Conservation (phyloP, 169 alveolate genomes). For the Babesia ovis region DNA sequence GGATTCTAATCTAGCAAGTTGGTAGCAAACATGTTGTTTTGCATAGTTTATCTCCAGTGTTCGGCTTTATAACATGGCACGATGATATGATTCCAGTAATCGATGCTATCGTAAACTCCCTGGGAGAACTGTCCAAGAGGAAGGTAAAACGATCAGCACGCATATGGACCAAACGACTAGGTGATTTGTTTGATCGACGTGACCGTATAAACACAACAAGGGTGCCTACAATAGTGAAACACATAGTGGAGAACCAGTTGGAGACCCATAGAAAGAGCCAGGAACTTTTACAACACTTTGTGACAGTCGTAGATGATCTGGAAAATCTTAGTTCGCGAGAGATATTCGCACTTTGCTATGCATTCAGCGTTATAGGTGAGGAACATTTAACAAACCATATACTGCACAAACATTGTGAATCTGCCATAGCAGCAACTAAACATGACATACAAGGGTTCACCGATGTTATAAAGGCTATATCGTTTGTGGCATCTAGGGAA, state of each 20-base stretch:
- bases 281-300: constrained; percentile 3
- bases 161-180: constrained; percentile 38
- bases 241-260: constrained; percentile 40
- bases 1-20: too few relatives aligned
- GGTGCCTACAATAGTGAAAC: constrained; percentile 15
- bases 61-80: not conserved
- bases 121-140: constrained; percentile 53
- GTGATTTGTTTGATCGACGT: constrained; percentile 16
- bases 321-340: constrained; percentile 20
- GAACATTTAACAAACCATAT: constrained; percentile 11
- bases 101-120: constrained; percentile 37
- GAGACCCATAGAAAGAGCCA: constrained; percentile 12
- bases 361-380: constrained; percentile 29
- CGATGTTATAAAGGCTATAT: not conserved
- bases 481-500: not conserved
- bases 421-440: not conserved
- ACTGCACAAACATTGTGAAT: not conserved
- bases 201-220: not conserved
- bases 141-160: constrained; percentile 60
- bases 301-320: not conserved
- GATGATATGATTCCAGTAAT: constrained; percentile 7
- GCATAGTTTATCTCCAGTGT: too few relatives aligned
- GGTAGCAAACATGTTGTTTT: too few relatives aligned
- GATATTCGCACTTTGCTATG: constrained; percentile 30
- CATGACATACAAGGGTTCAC: not conserved